Percentiles rank a stretch among this genome's conserved stretches.
These are phyloP conservation scores for Botrytis medusae DNA, from an alignment of 2,329 filamentous ascomycete genomes.

Conservation along the genomic window DNA sequence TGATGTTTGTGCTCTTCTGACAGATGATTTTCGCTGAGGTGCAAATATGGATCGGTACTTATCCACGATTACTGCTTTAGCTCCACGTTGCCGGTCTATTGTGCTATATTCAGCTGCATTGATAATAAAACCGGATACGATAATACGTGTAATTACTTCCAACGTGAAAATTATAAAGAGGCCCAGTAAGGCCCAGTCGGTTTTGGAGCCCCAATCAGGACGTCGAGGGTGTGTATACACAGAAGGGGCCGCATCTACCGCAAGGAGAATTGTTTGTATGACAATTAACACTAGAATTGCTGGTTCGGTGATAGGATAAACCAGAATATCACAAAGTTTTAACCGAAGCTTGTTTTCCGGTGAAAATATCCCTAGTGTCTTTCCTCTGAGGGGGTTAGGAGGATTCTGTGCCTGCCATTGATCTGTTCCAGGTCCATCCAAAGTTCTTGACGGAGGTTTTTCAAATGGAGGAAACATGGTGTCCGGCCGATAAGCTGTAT, in stretches of 20 bases:
- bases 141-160: slow-evolving; percentile 77
- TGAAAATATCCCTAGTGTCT: slow-evolving; percentile 80
- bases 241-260: slow-evolving; percentile 74
- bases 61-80: slow-evolving; percentile 71
- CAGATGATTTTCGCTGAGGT: slow-evolving; percentile 63
- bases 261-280: slow-evolving; percentile 82
- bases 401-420: slow-evolving; percentile 40
- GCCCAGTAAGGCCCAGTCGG: slow-evolving; percentile 60
- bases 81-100: slow-evolving; percentile 73
- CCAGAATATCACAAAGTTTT: slow-evolving; percentile 76
- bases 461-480: slow-evolving; percentile 37
- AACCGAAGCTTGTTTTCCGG: slow-evolving; percentile 73
- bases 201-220: slow-evolving; percentile 59
- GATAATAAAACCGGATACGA: slow-evolving; percentile 90
- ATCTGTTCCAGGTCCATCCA: slow-evolving; percentile 17
- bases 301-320: slow-evolving; percentile 84
- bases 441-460: slow-evolving; percentile 27
- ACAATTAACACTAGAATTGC: slow-evolving; percentile 84
- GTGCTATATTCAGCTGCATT: slow-evolving; percentile 93
- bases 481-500: slow-evolving; percentile 29
- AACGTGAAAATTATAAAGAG: slow-evolving; percentile 89
- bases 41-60: slow-evolving; percentile 79
- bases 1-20: slow-evolving; percentile 30
- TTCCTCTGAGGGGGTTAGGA: slow-evolving; percentile 81
- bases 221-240: slow-evolving; percentile 64